Percentiles rank a stretch among this genome's conserved stretches.
phyloP scores from a whole-genome alignment of 139 green algal species.

The Spirogloea muscicola region DNA sequence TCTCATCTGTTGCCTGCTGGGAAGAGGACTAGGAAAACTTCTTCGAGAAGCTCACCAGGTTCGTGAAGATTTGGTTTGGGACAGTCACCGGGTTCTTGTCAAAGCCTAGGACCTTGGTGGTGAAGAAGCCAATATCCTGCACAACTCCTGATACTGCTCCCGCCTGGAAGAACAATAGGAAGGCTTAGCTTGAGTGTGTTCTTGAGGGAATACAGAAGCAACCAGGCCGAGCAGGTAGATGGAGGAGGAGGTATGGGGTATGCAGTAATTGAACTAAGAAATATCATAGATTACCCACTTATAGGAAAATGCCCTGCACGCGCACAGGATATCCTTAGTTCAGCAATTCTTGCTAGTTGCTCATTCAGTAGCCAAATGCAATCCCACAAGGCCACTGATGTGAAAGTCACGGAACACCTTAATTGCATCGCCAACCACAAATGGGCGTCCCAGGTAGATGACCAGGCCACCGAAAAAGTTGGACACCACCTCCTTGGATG shows the following conservation, averaged over 20 bases:
- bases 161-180: slow-evolving; percentile 4
- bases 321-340: no score
- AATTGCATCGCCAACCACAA: slow-evolving; percentile 10
- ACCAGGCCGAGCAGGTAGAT: no score
- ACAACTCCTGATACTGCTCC: background rate
- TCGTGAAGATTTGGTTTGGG: slow-evolving; percentile 27
- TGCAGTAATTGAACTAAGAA: no score
- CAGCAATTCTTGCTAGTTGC: no score
- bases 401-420: slow-evolving; percentile 7
- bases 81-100: slow-evolving; percentile 19
- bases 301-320: no score
- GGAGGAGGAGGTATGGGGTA: no score
- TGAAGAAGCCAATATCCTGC: slow-evolving; percentile 26
- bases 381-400: no score
- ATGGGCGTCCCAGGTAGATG: slow-evolving; percentile 8
- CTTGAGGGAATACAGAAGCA: no score
- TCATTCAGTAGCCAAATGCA: no score
- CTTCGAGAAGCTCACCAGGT: slow-evolving; percentile 28
- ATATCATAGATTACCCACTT: no score
- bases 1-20: no score
- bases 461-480: slow-evolving; percentile 38
- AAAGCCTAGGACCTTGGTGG: slow-evolving; percentile 2
- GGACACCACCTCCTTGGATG: slow-evolving; percentile 1
- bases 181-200: background rate
- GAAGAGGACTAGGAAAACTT: no score